Conservation (phyloP, 83 land plant species). For the Isoetes engelmannii region DNA sequence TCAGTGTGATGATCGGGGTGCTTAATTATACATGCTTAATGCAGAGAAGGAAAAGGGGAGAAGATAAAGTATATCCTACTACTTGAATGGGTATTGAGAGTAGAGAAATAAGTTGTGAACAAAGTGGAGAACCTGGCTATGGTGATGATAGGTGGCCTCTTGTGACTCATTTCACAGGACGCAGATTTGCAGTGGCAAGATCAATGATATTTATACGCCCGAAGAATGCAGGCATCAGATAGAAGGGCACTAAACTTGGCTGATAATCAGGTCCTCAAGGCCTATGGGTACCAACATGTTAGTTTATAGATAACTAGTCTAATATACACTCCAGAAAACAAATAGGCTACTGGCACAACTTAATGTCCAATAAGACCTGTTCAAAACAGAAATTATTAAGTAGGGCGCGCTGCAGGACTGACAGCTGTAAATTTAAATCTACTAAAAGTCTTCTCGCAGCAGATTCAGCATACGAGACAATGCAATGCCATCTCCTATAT, state of each 20-base stretch:
- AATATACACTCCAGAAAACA: slow-evolving; percentile 10
- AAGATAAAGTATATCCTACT: slow-evolving; percentile 21
- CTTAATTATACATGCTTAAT: slow-evolving; percentile 26
- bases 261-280: slow-evolving; percentile 66
- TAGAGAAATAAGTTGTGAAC: slow-evolving; percentile 6
- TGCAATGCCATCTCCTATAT: too few species aligned
- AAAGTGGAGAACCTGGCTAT: not conserved
- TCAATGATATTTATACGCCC: slow-evolving; percentile 50
- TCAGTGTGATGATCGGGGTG: slow-evolving; percentile 29
- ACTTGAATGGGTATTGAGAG: slow-evolving; percentile 29
- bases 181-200: slow-evolving; percentile 80
- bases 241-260: slow-evolving; percentile 61
- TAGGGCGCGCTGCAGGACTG: too few species aligned
- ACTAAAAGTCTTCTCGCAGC: too few species aligned
- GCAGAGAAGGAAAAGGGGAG: slow-evolving; percentile 17
- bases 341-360: slow-evolving; percentile 20
- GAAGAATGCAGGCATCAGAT: slow-evolving; percentile 54
- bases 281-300: slow-evolving; percentile 50
- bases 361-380: too few species aligned
- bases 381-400: too few species aligned
- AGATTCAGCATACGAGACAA: too few species aligned
- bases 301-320: not conserved
- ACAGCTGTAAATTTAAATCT: too few species aligned
- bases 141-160: slow-evolving; percentile 17
- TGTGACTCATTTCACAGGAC: slow-evolving; percentile 55